Percentiles rank a stretch among this genome's conserved stretches.
Evolutionary conservation across 352 stramenopile species (phyloP).

Genomic region (Halophytophthora batemanensis): DNA sequence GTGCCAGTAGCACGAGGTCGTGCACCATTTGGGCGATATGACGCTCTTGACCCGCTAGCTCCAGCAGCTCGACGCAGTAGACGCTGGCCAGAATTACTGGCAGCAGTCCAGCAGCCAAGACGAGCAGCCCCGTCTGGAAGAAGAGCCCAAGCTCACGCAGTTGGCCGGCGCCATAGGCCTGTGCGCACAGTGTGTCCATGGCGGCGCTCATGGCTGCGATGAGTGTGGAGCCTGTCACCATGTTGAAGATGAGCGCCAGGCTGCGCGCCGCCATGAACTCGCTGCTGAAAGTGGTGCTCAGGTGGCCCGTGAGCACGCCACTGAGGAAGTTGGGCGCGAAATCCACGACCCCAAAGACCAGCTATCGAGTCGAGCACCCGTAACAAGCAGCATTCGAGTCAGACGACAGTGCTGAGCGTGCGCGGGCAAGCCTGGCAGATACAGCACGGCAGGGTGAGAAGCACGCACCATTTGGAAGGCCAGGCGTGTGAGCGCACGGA

Average conservation of each 20-base stretch:
- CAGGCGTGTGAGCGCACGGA: conserved; percentile 19
- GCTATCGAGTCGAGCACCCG: no score
- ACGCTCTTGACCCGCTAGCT: conserved; percentile 61
- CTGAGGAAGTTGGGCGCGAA: conserved; percentile 65
- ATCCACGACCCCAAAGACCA: conserved; percentile 68
- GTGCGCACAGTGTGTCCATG: conserved; percentile 88
- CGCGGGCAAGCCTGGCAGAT: no score
- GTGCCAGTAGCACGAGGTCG: conserved; percentile 60
- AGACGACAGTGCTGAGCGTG: no score
- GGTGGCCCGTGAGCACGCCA: conserved; percentile 64
- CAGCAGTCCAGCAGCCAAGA: conserved; percentile 65
- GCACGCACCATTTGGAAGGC: conserved; percentile 32
- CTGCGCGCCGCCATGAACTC: conserved; percentile 77
- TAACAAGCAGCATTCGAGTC: no score
- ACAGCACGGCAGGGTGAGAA: no score
- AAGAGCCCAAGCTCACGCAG: conserved; percentile 85
- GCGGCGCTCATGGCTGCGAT: conserved; percentile 82
- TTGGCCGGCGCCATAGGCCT: conserved; percentile 84
- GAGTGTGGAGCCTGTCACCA: conserved; percentile 79
- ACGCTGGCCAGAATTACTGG: conserved; percentile 61
- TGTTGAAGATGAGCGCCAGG: conserved; percentile 77
- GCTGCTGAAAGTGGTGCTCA: conserved; percentile 55
- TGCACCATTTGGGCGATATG: conserved; percentile 69
- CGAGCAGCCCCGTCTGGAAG: conserved; percentile 75
- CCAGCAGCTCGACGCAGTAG: conserved; percentile 75